These are phyloP conservation scores for Chamaenerion angustifolium DNA, from an alignment of 345 rosid species.

Conservation along the genomic window DNA sequence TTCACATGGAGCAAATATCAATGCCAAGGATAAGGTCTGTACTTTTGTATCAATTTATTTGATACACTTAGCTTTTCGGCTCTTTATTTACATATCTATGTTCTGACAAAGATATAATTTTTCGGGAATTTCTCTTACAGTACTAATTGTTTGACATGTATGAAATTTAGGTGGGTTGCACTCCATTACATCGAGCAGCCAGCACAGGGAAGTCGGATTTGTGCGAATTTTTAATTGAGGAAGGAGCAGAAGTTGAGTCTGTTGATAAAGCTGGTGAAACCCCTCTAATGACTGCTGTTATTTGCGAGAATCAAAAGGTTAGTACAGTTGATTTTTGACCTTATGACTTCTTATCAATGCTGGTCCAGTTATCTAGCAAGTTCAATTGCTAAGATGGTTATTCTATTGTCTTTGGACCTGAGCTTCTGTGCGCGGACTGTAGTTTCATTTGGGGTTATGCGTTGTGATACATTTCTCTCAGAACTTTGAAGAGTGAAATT, in stretches of 20 bases:
- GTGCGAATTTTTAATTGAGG: conserved; percentile 73
- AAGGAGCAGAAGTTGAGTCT: conserved; percentile 81
- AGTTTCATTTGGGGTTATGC: too few species aligned
- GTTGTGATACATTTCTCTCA: too few species aligned
- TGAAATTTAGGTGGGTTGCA: conserved; percentile 58
- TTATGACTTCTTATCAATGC: too few species aligned
- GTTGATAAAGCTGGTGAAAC: conserved; percentile 78
- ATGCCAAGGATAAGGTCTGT: conserved; percentile 61
- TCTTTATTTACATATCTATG: neutral
- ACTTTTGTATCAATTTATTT: conserved; percentile 8
- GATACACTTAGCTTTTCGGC: neutral
- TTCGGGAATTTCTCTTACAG: neutral
- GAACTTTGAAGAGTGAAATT: too few species aligned
- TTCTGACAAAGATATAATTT: neutral
- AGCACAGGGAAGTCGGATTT: conserved; percentile 60
- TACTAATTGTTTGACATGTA: neutral
- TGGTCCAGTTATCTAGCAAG: neutral
- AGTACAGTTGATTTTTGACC: neutral
- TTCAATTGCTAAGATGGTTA: neutral
- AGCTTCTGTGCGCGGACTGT: too few species aligned
- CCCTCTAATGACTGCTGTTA: conserved; percentile 72
- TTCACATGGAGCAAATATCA: conserved; percentile 48
- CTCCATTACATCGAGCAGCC: conserved; percentile 86
- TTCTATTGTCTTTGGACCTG: neutral
- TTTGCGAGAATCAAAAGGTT: conserved; percentile 58